Percentiles rank a stretch among this genome's conserved stretches.
These are phyloP conservation scores for Zea luxurians DNA, from an alignment of 176 grass and related monocot species.

Conservation along the genomic window DNA sequence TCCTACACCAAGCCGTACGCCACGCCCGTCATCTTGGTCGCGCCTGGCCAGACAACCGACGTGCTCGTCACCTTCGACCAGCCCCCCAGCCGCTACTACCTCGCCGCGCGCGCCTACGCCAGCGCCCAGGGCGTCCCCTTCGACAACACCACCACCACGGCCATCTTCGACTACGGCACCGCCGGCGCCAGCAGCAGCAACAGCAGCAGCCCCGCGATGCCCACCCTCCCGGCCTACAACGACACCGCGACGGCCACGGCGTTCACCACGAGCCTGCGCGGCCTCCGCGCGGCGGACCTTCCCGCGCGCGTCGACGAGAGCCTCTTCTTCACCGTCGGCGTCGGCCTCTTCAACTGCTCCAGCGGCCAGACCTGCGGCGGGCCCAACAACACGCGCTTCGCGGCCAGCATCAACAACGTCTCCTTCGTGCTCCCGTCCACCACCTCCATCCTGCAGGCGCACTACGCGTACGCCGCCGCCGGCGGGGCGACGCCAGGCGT, in stretches of 20 bases:
- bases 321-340: conserved; percentile 89
- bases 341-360: conserved; percentile 77
- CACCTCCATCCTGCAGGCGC: conserved; percentile 74
- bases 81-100: conserved; percentile 58
- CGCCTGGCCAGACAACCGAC: conserved; percentile 89
- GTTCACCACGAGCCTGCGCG: conserved; percentile 59
- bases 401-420: conserved; percentile 89
- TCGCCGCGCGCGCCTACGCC: conserved; percentile 73
- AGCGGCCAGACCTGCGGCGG: conserved; percentile 50
- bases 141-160: conserved; percentile 90
- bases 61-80: conserved; percentile 81
- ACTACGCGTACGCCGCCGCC: conserved; percentile 33
- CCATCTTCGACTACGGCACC: conserved; percentile 71
- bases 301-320: conserved; percentile 56
- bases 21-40: conserved; percentile 63
- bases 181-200: not conserved
- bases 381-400: conserved; percentile 77
- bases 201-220: conserved; percentile 35
- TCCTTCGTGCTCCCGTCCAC: conserved; percentile 75
- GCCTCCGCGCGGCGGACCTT: conserved; percentile 43
- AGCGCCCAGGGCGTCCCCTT: conserved; percentile 86
- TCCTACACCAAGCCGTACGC: conserved; percentile 86
- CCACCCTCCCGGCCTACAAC: conserved; percentile 74
- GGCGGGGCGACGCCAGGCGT: conserved; percentile 37
- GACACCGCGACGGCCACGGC: conserved; percentile 62